Evolutionary conservation across 2,329 filamentous ascomycete species (phyloP).

Genomic region (Curvularia sp.): DNA sequence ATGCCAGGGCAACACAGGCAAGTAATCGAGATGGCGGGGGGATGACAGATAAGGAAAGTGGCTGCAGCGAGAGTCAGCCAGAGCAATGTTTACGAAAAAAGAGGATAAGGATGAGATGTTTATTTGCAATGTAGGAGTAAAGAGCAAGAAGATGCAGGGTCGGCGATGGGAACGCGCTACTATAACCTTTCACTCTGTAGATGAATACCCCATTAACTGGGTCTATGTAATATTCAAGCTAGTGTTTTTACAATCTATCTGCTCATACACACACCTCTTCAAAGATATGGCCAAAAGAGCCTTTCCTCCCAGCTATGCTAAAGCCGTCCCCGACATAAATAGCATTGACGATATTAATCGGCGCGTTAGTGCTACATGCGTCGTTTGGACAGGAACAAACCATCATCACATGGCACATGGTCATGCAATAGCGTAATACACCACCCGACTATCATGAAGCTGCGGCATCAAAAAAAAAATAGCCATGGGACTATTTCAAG

Average conservation of each 20-base stretch:
- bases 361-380: neutral
- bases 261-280: neutral
- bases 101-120: neutral
- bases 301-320: neutral
- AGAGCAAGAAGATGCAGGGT: neutral
- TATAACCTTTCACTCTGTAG: neutral
- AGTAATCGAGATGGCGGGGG: neutral
- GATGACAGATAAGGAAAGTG: neutral
- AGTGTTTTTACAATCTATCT: neutral
- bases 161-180: neutral
- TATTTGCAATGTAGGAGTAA: neutral
- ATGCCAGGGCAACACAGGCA: neutral
- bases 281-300: neutral
- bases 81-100: neutral
- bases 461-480: neutral
- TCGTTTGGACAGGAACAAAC: neutral
- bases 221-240: neutral
- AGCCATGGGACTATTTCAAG: conserved; percentile 1
- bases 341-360: neutral
- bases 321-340: neutral
- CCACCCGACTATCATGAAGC: neutral
- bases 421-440: neutral
- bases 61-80: neutral
- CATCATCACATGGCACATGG: neutral
- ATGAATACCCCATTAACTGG: neutral